Conservation (phyloP, 2,329 filamentous ascomycete species). For the Chaetoscypha palmicola region DNA sequence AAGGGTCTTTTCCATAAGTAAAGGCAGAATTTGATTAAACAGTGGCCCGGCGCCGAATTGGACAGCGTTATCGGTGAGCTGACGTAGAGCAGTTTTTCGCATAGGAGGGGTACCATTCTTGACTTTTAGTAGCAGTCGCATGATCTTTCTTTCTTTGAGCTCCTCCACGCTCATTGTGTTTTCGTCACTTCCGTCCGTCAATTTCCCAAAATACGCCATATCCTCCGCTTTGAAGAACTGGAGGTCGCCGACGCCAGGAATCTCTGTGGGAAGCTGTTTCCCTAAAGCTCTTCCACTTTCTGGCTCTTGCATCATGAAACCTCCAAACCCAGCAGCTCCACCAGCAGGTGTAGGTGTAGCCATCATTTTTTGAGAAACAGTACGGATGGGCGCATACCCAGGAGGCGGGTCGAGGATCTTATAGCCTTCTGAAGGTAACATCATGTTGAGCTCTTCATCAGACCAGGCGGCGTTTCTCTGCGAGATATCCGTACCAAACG, state of each 20-base stretch:
- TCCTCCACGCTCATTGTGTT: constrained; percentile 89
- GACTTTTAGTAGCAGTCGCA: constrained; percentile 92
- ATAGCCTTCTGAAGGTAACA: constrained; percentile 89
- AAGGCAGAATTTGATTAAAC: constrained; percentile 93
- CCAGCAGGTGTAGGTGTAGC: constrained; percentile 66
- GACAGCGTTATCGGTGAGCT: constrained; percentile 94
- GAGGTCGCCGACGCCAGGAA: constrained; percentile 89
- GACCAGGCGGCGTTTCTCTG: constrained; percentile 74
- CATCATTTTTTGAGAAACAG: constrained; percentile 67
- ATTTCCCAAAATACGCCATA: constrained; percentile 97
- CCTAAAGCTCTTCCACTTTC: constrained; percentile 76
- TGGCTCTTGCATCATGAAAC: constrained; percentile 97
- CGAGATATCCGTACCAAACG: constrained; percentile 76
- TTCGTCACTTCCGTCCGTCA: constrained; percentile 90
- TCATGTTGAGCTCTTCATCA: constrained; percentile 87
- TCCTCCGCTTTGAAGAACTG: constrained; percentile 99
- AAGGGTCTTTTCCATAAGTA: constrained; percentile 96
- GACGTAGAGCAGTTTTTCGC: constrained; percentile 94
- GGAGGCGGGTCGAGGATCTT: constrained; percentile 85
- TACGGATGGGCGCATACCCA: constrained; percentile 79
- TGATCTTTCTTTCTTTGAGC: constrained; percentile 95
- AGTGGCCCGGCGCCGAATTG: constrained; percentile 90
- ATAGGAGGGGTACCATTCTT: constrained; percentile 99
- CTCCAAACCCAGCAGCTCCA: constrained; percentile 34
- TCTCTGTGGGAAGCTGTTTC: constrained; percentile 89